A percentile compares a stretch with the other conserved stretches of the same genome.
Conservation (phyloP, 106 monocot species). For the Apostasia ramifera region DNA sequence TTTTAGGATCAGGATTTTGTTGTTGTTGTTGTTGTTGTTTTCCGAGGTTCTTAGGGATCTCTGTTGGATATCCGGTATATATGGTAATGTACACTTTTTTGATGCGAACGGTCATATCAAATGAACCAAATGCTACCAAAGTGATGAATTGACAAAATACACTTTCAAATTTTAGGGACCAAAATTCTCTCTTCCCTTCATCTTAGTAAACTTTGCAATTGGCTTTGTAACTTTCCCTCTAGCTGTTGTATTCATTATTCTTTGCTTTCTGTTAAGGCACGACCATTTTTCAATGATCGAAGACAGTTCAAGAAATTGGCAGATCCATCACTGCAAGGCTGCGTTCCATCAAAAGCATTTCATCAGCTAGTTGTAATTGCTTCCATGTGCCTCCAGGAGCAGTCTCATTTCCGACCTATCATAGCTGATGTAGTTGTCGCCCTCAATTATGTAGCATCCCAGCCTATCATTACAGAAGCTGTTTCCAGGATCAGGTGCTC, state of each 20-base stretch:
- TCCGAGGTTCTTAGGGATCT: no score
- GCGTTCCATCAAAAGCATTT: conserved; percentile 37
- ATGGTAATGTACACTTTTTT: no score
- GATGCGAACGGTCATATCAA: no score
- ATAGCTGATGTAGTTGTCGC: conserved; percentile 47
- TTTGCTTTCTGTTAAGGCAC: conserved; percentile 25
- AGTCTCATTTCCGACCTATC: conserved; percentile 49
- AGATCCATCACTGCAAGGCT: conserved; percentile 39
- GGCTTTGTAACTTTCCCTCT: no score
- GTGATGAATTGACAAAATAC: no score
- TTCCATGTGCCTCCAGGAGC: conserved; percentile 64
- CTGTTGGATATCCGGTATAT: no score
- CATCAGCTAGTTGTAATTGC: conserved; percentile 39
- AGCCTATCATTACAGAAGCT: conserved; percentile 21
- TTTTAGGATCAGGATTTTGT: no score
- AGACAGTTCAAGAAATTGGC: conserved; percentile 35
- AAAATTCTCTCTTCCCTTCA: no score
- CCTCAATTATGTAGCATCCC: conserved; percentile 41
- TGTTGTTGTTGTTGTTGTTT: no score
- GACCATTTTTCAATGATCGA: conserved; percentile 34
- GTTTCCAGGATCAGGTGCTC: conserved; percentile 4
- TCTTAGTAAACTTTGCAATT: no score
- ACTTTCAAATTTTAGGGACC: no score
- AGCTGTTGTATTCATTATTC: not conserved
- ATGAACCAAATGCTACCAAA: no score